phyloP scores from a whole-genome alignment of 768 basidiomycete genomes.

The Pisolithus tinctorius region DNA sequence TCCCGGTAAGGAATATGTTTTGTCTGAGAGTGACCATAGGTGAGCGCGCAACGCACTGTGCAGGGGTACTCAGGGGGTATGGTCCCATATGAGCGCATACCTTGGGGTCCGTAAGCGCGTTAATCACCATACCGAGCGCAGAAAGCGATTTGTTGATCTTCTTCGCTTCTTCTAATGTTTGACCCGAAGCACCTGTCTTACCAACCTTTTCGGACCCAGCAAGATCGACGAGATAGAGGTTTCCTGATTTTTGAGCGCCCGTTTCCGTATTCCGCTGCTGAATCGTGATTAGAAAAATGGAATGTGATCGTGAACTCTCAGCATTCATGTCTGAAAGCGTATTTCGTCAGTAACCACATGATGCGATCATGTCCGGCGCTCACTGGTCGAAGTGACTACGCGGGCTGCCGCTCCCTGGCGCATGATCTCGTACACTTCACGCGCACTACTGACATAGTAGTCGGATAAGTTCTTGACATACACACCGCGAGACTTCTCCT shows the following conservation, averaged over 20 bases:
- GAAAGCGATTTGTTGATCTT: constrained; percentile 99
- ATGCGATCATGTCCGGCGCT: constrained; percentile 24
- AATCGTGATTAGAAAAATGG: constrained; percentile 97
- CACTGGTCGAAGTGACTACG: constrained; percentile 92
- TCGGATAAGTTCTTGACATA: constrained; percentile 98
- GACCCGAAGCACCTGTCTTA: constrained; percentile 98
- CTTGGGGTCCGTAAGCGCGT: constrained; percentile 94
- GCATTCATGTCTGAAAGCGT: constrained; percentile 88
- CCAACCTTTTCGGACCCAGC: constrained; percentile 99
- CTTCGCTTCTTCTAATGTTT: constrained; percentile 98
- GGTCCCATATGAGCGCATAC: constrained; percentile 33
- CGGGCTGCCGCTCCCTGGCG: constrained; percentile 88
- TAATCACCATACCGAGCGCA: constrained; percentile 99
- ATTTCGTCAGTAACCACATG: constrained; percentile 3
- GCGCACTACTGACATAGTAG: constrained; percentile 93
- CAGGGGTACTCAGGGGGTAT: neutral
- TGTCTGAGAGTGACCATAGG: constrained; percentile 43
- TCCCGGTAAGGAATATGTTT: constrained; percentile 98
- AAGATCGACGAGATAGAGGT: constrained; percentile 94
- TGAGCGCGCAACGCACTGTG: neutral
- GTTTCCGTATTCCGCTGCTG: constrained; percentile 95
- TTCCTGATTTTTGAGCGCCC: constrained; percentile 93
- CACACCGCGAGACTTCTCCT: constrained; percentile 95
- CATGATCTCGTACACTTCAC: constrained; percentile 99
- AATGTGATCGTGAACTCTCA: constrained; percentile 97